phyloP scores from a whole-genome alignment of 75 land plant species.

The Cryptomeria japonica region DNA sequence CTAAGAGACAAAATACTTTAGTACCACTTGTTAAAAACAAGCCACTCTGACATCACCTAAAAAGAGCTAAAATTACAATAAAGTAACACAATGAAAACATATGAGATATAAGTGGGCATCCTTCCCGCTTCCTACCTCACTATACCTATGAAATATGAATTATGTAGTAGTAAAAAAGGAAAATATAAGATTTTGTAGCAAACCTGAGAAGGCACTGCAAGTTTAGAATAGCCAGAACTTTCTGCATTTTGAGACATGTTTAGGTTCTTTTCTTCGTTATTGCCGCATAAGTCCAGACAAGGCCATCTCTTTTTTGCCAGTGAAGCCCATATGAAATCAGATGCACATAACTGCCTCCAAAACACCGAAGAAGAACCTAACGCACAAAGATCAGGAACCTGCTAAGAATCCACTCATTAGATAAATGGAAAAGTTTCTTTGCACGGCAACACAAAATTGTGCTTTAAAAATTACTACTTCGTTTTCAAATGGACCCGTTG shows the following conservation, averaged over 20 bases:
- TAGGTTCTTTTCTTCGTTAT: background rate
- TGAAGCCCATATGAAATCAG: constrained; percentile 46
- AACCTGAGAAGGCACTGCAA: background rate
- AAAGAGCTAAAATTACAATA: background rate
- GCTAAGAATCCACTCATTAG: background rate
- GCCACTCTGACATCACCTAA: background rate
- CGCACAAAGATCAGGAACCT: constrained; percentile 54
- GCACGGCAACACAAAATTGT: background rate
- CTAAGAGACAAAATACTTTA: background rate
- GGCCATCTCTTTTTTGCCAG: constrained; percentile 58
- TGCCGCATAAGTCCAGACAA: background rate
- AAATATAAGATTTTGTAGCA: background rate
- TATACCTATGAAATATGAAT: background rate
- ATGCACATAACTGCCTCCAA: constrained; percentile 47
- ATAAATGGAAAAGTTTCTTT: background rate
- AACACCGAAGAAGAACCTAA: constrained; percentile 50
- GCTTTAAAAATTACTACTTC: background rate
- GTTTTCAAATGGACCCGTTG: background rate
- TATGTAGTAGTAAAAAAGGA: background rate
- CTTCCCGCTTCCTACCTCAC: background rate
- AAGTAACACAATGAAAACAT: background rate
- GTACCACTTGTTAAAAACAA: background rate
- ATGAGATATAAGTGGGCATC: background rate
- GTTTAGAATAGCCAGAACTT: background rate
- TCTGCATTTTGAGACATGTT: background rate